Percentiles rank a stretch among this genome's conserved stretches.
Conservation (phyloP, 257 asterid genomes). For the Penstemon newberryi region DNA sequence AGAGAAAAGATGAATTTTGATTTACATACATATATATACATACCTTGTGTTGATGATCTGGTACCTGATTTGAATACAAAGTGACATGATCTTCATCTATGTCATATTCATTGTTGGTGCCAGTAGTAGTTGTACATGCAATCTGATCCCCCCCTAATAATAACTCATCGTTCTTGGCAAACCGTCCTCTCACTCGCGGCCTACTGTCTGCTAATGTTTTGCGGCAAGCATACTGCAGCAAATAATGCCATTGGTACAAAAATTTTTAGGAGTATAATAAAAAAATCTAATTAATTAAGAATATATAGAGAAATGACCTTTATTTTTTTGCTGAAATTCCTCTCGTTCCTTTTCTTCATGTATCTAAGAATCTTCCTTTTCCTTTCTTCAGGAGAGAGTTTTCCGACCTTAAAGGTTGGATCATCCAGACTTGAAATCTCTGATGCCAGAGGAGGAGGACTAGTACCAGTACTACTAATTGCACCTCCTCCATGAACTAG, state of each 20-base stretch:
- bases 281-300: background rate
- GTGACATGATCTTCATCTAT: slow-evolving; percentile 49
- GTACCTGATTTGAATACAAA: slow-evolving; percentile 34
- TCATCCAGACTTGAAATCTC: slow-evolving; percentile 84
- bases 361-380: slow-evolving; percentile 81
- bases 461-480: background rate
- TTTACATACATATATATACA: background rate
- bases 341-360: slow-evolving; percentile 82
- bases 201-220: slow-evolving; percentile 91
- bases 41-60: slow-evolving; percentile 43
- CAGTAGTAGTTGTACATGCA: slow-evolving; percentile 34
- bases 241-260: too few species aligned
- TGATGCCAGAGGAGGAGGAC: slow-evolving; percentile 55
- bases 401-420: slow-evolving; percentile 65
- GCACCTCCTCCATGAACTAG: slow-evolving; percentile 34
- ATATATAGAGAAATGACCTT: slow-evolving; percentile 49
- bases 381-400: slow-evolving; percentile 80
- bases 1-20: background rate
- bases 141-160: slow-evolving; percentile 34
- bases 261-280: too few species aligned
- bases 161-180: slow-evolving; percentile 73
- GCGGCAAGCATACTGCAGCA: slow-evolving; percentile 82
- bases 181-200: slow-evolving; percentile 91
- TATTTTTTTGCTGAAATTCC: slow-evolving; percentile 92
- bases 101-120: slow-evolving; percentile 61